Evolutionary conservation across 345 rosid species (phyloP).

Genomic region (Populus ilicifolia): DNA sequence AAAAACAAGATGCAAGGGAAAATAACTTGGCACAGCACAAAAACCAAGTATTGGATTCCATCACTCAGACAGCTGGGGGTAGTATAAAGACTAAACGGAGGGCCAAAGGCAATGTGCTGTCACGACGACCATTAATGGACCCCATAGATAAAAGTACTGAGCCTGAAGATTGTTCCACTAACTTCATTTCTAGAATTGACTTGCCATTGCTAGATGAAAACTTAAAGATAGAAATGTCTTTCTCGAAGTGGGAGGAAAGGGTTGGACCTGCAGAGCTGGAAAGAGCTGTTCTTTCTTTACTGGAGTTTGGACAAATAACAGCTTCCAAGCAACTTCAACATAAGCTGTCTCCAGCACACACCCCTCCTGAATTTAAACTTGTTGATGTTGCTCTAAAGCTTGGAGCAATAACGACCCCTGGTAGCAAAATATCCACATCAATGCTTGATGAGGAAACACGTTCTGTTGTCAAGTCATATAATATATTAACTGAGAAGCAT

Average conservation of each 20-base stretch:
- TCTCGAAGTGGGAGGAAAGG: conserved; percentile 93
- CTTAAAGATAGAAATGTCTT: conserved; percentile 55
- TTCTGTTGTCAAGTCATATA: conserved; percentile 53
- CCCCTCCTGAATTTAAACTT: conserved; percentile 69
- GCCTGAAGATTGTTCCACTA: conserved; percentile 50
- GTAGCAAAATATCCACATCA: conserved; percentile 36
- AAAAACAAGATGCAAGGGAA: conserved; percentile 63
- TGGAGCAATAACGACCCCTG: conserved; percentile 67
- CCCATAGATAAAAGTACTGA: conserved; percentile 51
- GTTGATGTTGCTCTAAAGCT: conserved; percentile 79
- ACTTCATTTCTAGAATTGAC: conserved; percentile 47
- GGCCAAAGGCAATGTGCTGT: conserved; percentile 62
- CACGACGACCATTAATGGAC: conserved; percentile 56
- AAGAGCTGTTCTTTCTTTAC: conserved; percentile 83
- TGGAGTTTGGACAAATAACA: conserved; percentile 91
- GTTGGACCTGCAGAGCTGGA: conserved; percentile 83
- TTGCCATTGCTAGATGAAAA: conserved; percentile 65
- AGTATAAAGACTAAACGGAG: conserved; percentile 68
- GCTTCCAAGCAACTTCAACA: conserved; percentile 97
- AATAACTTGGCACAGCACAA: conserved; percentile 43
- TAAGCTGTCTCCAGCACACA: conserved; percentile 71
- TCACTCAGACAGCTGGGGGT: conserved; percentile 41
- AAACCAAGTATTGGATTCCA: conserved; percentile 53
- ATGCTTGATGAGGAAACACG: conserved; percentile 61
- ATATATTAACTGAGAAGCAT: conserved; percentile 35